Evolutionary conservation across 495 filamentous ascomycete genomes (phyloP).

Genomic region (Daldinia concentrica): DNA sequence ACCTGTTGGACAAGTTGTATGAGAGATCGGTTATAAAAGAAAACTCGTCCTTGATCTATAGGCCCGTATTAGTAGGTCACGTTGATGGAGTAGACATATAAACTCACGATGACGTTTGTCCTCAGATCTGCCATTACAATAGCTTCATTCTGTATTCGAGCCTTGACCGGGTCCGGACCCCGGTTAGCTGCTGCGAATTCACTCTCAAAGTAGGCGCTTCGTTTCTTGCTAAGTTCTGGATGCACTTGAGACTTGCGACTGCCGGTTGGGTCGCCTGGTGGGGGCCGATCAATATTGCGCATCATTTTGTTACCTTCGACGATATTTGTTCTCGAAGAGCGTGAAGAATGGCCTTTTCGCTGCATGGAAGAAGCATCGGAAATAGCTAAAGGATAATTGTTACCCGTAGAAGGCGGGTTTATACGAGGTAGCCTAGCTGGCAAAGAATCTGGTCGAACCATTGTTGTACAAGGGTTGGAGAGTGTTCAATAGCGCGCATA

Average conservation of each 20-base stretch:
- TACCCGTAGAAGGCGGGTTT: slow-evolving; percentile 17
- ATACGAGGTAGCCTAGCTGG: slow-evolving; percentile 36
- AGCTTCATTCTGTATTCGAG: slow-evolving; percentile 70
- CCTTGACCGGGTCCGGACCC: slow-evolving; percentile 56
- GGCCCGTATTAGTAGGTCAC: slow-evolving; percentile 5
- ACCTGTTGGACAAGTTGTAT: slow-evolving; percentile 74
- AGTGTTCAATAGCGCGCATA: slow-evolving; percentile 13
- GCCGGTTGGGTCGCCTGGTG: slow-evolving; percentile 50
- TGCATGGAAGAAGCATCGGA: slow-evolving; percentile 49
- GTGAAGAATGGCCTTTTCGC: slow-evolving; percentile 52
- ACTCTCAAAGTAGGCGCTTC: slow-evolving; percentile 57
- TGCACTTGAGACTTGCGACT: slow-evolving; percentile 43
- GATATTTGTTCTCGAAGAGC: slow-evolving; percentile 51
- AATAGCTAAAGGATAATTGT: slow-evolving; percentile 18
- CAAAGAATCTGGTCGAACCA: slow-evolving; percentile 36
- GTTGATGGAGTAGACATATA: background rate
- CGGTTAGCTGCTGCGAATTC: slow-evolving; percentile 54
- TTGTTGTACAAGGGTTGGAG: slow-evolving; percentile 27
- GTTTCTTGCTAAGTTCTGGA: slow-evolving; percentile 50
- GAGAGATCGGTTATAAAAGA: slow-evolving; percentile 75
- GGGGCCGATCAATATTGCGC: slow-evolving; percentile 51
- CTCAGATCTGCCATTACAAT: slow-evolving; percentile 81
- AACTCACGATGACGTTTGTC: slow-evolving; percentile 65
- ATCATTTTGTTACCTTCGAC: slow-evolving; percentile 52
- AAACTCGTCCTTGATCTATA: slow-evolving; percentile 71